Evolutionary conservation across 495 filamentous ascomycete genomes (phyloP).

Genomic region (Hypoxylon perforatum): DNA sequence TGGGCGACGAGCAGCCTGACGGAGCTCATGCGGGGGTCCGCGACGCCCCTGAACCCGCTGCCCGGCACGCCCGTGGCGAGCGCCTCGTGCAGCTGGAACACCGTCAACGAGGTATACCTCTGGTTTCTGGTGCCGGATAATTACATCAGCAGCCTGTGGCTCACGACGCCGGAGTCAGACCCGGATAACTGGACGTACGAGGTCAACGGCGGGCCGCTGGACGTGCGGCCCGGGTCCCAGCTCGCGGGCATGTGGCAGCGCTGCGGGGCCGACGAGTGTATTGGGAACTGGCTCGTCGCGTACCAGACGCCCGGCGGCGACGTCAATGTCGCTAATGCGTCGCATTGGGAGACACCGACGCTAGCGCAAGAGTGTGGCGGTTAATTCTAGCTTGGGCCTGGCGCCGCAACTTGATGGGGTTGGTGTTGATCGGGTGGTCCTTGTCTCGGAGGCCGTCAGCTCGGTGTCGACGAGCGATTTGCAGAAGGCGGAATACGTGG

Average conservation of each 20-base stretch:
- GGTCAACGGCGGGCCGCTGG: not conserved
- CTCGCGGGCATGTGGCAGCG: constrained; percentile 29
- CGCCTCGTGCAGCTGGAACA: constrained; percentile 1
- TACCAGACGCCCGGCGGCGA: constrained; percentile 20
- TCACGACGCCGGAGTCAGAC: not conserved
- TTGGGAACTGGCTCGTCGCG: constrained; percentile 14
- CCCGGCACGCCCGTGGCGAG: constrained; percentile 10
- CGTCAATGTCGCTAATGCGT: constrained; percentile 19
- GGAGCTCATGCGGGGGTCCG: not conserved
- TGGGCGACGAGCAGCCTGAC: constrained; percentile 34
- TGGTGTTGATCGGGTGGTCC: not conserved
- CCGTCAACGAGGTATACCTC: not conserved
- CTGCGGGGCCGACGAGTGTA: constrained; percentile 6
- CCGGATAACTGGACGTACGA: constrained; percentile 22
- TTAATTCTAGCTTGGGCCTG: constrained; percentile 21
- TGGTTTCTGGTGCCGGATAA: constrained; percentile 23
- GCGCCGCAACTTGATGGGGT: constrained; percentile 11
- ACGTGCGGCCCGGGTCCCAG: constrained; percentile 4
- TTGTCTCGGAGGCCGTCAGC: constrained; percentile 16
- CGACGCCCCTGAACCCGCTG: not conserved
- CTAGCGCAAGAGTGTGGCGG: not conserved
- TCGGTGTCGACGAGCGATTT: constrained; percentile 1
- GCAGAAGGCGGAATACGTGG: constrained; percentile 14
- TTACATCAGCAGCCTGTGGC: not conserved
- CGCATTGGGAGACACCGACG: too few relatives aligned